Conservation (phyloP, 495 filamentous ascomycete species). For the Aspergillus ellipticus region DNA sequence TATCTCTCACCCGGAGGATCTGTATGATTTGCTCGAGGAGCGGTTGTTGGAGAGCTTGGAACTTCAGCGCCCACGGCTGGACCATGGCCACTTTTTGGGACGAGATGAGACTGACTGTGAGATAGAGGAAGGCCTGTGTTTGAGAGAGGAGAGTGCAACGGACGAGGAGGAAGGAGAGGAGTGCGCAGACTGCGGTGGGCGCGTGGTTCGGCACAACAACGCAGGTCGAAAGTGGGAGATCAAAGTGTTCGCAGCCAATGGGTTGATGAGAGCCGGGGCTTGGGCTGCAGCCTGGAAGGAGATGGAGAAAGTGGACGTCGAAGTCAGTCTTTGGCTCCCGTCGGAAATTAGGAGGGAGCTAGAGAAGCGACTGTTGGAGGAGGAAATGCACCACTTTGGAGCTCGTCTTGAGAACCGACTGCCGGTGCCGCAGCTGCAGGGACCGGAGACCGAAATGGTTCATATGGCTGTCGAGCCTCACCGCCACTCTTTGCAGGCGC, state of each 20-base stretch:
- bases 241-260: constrained; percentile 89
- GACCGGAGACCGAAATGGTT: constrained; percentile 5
- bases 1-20: constrained; percentile 82
- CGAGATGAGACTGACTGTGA: constrained; percentile 40
- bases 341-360: constrained; percentile 47
- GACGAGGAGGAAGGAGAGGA: constrained; percentile 42
- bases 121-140: constrained; percentile 26
- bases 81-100: constrained; percentile 69
- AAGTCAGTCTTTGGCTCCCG: constrained; percentile 71
- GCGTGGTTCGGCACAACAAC: constrained; percentile 47
- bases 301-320: constrained; percentile 96
- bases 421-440: constrained; percentile 16
- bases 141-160: constrained; percentile 29
- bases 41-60: constrained; percentile 84
- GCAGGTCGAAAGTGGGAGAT: constrained; percentile 68
- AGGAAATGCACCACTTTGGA: constrained; percentile 7
- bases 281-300: constrained; percentile 94
- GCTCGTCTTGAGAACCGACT: constrained; percentile 4
- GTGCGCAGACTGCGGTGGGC: constrained; percentile 59
- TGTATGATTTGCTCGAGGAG: constrained; percentile 91
- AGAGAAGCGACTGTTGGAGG: constrained; percentile 37
- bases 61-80: constrained; percentile 64
- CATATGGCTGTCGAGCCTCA: not conserved
- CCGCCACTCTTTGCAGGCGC: not conserved
- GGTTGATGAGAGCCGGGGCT: constrained; percentile 83